A percentile compares a stretch with the other conserved stretches of the same genome.
These are phyloP conservation scores for Colletotrichum chrysophilum DNA, from an alignment of 2,329 filamentous ascomycete genomes.

Conservation along the genomic window DNA sequence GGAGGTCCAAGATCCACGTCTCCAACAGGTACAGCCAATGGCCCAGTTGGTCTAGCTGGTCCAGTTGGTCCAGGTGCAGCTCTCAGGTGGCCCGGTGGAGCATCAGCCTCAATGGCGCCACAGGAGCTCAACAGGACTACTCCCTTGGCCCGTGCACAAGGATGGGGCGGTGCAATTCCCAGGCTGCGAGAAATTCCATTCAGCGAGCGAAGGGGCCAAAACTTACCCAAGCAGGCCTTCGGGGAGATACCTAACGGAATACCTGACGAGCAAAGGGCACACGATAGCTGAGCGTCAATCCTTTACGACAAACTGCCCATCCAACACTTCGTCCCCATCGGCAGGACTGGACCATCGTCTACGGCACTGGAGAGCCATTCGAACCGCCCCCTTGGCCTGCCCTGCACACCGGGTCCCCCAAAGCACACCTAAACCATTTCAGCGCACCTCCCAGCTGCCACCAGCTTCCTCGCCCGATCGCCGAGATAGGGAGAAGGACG, in stretches of 20 bases:
- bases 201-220: slow-evolving; percentile 9
- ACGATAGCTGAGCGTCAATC: slow-evolving; percentile 9
- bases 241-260: slow-evolving; percentile 4
- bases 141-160: slow-evolving; percentile 8
- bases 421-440: not conserved
- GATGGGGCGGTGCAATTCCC: slow-evolving; percentile 17
- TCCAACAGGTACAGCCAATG: not conserved
- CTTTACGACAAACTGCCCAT: not conserved
- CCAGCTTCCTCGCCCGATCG: slow-evolving; percentile 17
- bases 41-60: not conserved
- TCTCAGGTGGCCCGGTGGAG: not conserved
- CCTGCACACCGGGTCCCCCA: not conserved
- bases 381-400: not conserved
- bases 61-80: not conserved
- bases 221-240: slow-evolving; percentile 11
- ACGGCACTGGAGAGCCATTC: not conserved
- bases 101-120: slow-evolving; percentile 9
- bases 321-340: not conserved
- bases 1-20: not conserved
- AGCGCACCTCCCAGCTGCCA: not conserved
- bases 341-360: slow-evolving; percentile 6
- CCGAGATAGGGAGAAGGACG: slow-evolving; percentile 17
- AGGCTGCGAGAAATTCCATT: slow-evolving; percentile 23
- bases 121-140: not conserved
- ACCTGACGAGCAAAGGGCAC: slow-evolving; percentile 13